phyloP scores from a whole-genome alignment of 1,139 yeast genomes.

The Kodamaea suecica region DNA sequence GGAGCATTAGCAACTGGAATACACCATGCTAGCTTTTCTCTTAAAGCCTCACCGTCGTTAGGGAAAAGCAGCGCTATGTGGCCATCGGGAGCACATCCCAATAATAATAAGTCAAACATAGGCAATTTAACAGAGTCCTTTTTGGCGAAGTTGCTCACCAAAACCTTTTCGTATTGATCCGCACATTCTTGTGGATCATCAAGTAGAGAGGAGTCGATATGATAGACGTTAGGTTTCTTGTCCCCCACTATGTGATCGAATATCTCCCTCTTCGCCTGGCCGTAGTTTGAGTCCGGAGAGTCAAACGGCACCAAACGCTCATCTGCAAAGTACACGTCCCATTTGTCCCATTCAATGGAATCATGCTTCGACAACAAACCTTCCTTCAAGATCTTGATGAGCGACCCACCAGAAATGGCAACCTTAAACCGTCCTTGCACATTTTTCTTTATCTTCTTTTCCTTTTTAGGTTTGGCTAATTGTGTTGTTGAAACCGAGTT shows the following conservation, averaged over 20 bases:
- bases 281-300: conserved; percentile 81
- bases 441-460: conserved; percentile 45
- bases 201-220: conserved; percentile 73
- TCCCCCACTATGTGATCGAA: conserved; percentile 62
- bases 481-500: conserved; percentile 2
- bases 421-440: conserved; percentile 73
- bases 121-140: conserved; percentile 95
- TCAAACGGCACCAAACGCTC: conserved; percentile 69
- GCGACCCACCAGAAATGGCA: conserved; percentile 90
- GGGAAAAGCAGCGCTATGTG: conserved; percentile 96
- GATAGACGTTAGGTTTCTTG: conserved; percentile 68
- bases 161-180: conserved; percentile 80
- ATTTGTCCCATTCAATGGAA: conserved; percentile 75
- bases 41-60: conserved; percentile 73
- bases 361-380: conserved; percentile 69
- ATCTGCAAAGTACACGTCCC: conserved; percentile 71
- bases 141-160: conserved; percentile 89
- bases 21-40: conserved; percentile 95
- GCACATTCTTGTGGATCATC: conserved; percentile 93
- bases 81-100: conserved; percentile 99
- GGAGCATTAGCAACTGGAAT: conserved; percentile 94
- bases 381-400: conserved; percentile 79
- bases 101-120: conserved; percentile 81
- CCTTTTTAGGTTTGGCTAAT: conserved; percentile 18
- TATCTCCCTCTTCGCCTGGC: conserved; percentile 77